These are phyloP conservation scores for Turritis glabra DNA, from an alignment of 345 rosid genomes.

Conservation along the genomic window DNA sequence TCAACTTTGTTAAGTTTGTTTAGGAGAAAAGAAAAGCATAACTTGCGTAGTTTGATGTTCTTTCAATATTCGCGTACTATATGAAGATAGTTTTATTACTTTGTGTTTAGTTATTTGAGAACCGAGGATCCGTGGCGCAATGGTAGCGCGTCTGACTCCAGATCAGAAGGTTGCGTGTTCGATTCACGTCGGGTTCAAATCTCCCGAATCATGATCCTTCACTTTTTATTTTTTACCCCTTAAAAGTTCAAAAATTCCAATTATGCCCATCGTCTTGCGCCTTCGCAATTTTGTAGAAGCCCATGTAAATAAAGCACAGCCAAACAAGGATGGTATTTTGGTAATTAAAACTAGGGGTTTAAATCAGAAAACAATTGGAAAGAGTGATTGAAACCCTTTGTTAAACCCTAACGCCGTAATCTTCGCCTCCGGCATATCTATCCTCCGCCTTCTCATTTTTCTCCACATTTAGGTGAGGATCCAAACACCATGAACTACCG, in stretches of 20 bases:
- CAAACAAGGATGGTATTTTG: neutral
- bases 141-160: constrained; percentile 99
- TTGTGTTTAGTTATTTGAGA: fast-evolving
- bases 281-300: neutral
- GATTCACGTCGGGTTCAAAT: constrained; percentile 94
- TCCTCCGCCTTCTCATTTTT: constrained; percentile 1
- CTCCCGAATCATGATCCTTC: constrained; percentile 10
- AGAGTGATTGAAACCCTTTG: neutral
- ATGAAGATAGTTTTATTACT: too few species aligned
- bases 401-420: constrained; percentile 38
- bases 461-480: neutral
- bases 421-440: constrained; percentile 5
- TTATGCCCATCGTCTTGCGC: neutral
- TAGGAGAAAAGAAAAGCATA: neutral
- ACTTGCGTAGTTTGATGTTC: neutral
- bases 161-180: constrained; percentile 99
- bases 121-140: constrained; percentile 89
- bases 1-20: neutral
- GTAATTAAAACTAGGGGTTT: neutral
- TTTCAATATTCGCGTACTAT: neutral
- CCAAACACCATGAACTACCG: constrained; percentile 68
- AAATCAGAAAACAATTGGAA: neutral
- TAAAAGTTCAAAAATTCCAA: neutral
- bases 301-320: neutral
- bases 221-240: neutral